Base-by-base conservation (phyloP, 148 eudicot genomes). In the Bassia scoparia region DNA sequence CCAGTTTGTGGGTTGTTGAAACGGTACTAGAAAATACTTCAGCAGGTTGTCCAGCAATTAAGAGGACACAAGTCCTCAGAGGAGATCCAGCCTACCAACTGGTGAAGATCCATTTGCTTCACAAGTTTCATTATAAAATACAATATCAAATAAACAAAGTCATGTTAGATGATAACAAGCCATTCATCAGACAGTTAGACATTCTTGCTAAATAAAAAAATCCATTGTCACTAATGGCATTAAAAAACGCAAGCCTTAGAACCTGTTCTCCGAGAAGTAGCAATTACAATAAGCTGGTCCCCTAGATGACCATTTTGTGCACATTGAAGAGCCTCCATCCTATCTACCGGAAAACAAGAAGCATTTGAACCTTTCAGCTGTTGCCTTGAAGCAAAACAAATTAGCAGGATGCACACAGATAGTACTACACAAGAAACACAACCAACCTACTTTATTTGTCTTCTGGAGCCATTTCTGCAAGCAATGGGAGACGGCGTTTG, bases 201-300 rank as follows among this genome's bases (percentile, higher is more conserved):
- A 26, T 52, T 66, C 34, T 24, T n/a, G 54, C 30, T 33, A 31
- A 30, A 29, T 31, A 1, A n/a, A 3, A 58, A 64, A 65, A 69
- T 24, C 38, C 29, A 50, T 21, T 60, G 33, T 49, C 31, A 20
- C 55, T 17, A 61, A 26, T 21, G 12, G 24, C 31, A 54, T 12
- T 43, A 67, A 21, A 41, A 59, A 14, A 10, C 68, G 31, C n/a
- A 37, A n/a, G 1, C 18, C 29, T 62, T 53, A 72, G 16, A 71
- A 90, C 98, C 93, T 88, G 88, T 65, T 93, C 87, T 38, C 98
- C 96, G 65, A 93, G 90, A 88, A 34, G 89, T 85, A 54, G 98
- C 98, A 84, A 93, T 88, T 31, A 88, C 86, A 78, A 93, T 85
- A 61, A n/a, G 98, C 98, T 72, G 84, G 86, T 27, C 93, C 93